phyloP scores from a whole-genome alignment of 169 alveolate species.

The Eimeria zaria region DNA sequence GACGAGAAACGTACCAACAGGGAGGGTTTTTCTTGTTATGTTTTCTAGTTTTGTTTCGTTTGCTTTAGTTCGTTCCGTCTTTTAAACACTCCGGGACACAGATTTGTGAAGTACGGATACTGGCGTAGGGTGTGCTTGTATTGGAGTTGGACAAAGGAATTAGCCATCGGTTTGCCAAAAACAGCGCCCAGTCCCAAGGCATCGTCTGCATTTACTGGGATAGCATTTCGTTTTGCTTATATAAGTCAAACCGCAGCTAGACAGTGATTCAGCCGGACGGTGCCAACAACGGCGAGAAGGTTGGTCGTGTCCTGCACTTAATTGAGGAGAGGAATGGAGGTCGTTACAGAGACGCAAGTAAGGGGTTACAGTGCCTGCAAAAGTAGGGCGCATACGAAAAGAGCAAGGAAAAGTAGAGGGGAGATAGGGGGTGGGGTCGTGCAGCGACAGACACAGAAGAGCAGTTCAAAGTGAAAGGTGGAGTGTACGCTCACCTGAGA shows the following conservation, averaged over 20 bases:
- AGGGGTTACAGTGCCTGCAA: neutral
- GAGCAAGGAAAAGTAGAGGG: neutral
- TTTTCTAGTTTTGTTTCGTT: neutral
- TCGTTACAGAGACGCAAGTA: neutral
- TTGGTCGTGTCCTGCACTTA: neutral
- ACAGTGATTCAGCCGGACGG: neutral
- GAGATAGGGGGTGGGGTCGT: neutral
- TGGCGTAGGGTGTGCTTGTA: neutral
- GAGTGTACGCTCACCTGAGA: too few species aligned
- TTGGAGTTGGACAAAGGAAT: neutral
- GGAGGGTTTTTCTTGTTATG: conserved; percentile 9
- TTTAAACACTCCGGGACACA: neutral
- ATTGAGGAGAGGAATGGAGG: neutral
- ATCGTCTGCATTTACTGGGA: neutral
- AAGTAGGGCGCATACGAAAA: neutral
- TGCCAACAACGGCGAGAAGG: neutral
- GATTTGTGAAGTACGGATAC: neutral
- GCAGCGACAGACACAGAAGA: neutral
- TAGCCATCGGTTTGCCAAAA: neutral
- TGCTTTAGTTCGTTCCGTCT: neutral
- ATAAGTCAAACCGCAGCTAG: neutral
- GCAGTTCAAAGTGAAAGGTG: too few species aligned
- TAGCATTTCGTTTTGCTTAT: neutral
- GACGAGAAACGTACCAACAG: neutral
- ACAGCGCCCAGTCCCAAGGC: neutral